These are phyloP conservation scores for Trametes sp. DNA, from an alignment of 1,284 basidiomycete genomes.

Conservation along the genomic window DNA sequence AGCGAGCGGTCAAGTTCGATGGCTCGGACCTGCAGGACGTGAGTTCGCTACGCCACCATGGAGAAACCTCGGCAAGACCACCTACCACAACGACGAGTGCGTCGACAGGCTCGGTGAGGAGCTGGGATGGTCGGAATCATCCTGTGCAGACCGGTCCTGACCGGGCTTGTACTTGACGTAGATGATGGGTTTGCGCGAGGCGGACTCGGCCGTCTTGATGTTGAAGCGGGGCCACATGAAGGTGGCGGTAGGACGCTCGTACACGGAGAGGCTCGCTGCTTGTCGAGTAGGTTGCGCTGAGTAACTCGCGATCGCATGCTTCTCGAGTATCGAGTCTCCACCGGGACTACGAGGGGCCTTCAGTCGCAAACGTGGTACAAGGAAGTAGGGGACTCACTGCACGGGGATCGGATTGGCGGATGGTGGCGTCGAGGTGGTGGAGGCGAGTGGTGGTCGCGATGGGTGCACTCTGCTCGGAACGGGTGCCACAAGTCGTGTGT, in stretches of 20 bases:
- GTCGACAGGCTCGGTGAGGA: constrained; percentile 17
- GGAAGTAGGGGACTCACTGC: background rate
- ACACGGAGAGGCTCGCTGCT: constrained; percentile 38
- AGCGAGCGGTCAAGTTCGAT: background rate
- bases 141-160: constrained; percentile 3
- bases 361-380: background rate
- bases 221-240: constrained; percentile 49
- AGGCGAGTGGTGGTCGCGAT: constrained; percentile 16
- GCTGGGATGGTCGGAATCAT: too few relatives aligned
- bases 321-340: constrained; percentile 9
- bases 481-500: background rate
- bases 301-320: constrained; percentile 16
- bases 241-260: constrained; percentile 45
- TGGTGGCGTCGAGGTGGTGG: constrained; percentile 11
- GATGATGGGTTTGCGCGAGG: constrained; percentile 24
- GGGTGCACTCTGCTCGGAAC: background rate
- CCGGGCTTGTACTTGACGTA: constrained; percentile 35
- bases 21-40: background rate
- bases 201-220: constrained; percentile 38
- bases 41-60: background rate
- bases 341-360: background rate
- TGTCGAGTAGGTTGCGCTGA: constrained; percentile 10
- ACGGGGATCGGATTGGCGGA: constrained; percentile 9
- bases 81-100: constrained; percentile 16
- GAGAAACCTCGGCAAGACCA: background rate